These are phyloP conservation scores for Fomitopsis serialis DNA, from an alignment of 768 basidiomycete species.

Conservation along the genomic window DNA sequence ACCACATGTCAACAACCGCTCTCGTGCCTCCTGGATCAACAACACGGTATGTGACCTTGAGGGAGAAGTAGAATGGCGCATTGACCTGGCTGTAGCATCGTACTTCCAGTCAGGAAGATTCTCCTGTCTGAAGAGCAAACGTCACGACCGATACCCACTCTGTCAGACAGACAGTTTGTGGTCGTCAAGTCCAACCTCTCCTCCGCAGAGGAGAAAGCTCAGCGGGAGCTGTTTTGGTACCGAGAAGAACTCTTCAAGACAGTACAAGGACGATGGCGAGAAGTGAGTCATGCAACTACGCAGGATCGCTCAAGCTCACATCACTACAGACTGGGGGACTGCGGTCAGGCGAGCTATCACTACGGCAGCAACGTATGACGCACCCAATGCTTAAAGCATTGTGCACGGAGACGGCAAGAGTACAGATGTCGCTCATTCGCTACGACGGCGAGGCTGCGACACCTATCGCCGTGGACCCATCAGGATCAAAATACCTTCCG, in stretches of 20 bases:
- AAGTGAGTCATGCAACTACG: constrained; percentile 44
- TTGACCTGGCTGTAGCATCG: constrained; percentile 35
- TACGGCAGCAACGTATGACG: constrained; percentile 76
- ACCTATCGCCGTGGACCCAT: constrained; percentile 17
- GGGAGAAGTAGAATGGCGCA: background rate
- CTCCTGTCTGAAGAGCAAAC: constrained; percentile 51
- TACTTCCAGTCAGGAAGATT: constrained; percentile 71
- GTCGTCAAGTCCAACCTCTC: constrained; percentile 69
- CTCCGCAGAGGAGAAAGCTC: constrained; percentile 49
- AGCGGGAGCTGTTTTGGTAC: constrained; percentile 93
- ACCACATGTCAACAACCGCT: constrained; percentile 37
- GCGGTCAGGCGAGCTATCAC: constrained; percentile 69
- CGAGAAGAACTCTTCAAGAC: constrained; percentile 77
- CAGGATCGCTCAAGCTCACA: background rate
- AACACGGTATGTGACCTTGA: constrained; percentile 49
- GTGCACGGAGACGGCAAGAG: constrained; percentile 57
- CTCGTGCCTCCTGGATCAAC: constrained; percentile 87
- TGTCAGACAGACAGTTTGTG: constrained; percentile 89
- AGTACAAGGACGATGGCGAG: constrained; percentile 75
- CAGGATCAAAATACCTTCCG: constrained; percentile 43
- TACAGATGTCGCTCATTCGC: constrained; percentile 47
- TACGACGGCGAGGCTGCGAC: constrained; percentile 21
- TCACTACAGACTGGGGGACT: constrained; percentile 63
- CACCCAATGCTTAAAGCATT: constrained; percentile 74
- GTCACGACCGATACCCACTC: constrained; percentile 71